Evolutionary conservation across 495 filamentous ascomycete genomes (phyloP).

Genomic region (Tuber melanosporum): DNA sequence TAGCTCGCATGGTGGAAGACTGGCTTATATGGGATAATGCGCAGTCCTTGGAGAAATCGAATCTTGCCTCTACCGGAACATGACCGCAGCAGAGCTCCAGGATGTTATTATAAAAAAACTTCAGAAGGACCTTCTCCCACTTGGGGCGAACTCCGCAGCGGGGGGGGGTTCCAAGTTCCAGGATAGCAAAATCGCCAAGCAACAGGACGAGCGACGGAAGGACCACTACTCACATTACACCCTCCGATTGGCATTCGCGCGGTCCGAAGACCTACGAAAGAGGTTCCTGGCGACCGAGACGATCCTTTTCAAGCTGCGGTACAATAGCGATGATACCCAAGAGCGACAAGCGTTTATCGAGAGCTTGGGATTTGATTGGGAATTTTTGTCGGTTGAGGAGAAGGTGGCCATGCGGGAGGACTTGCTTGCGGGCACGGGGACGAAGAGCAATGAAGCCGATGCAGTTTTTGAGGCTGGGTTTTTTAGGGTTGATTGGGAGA

Average conservation of each 20-base stretch:
- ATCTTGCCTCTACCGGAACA: constrained; percentile 91
- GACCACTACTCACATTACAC: constrained; percentile 99
- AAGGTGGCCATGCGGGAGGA: constrained; percentile 51
- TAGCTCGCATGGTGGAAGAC: not conserved
- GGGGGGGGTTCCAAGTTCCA: constrained; percentile 34
- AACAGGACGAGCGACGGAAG: constrained; percentile 70
- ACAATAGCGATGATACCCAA: constrained; percentile 59
- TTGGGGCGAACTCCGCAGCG: constrained; percentile 66
- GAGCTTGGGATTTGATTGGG: constrained; percentile 71
- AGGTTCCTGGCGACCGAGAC: constrained; percentile 83
- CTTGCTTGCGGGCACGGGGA: constrained; percentile 51
- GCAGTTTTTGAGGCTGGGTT: constrained; percentile 61
- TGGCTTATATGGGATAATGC: constrained; percentile 13
- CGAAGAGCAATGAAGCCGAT: constrained; percentile 41
- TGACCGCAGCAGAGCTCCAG: constrained; percentile 66
- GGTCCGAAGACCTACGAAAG: constrained; percentile 83
- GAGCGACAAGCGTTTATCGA: constrained; percentile 74
- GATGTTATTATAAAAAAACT: constrained; percentile 73
- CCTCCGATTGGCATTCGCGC: constrained; percentile 83
- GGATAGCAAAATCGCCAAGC: not conserved
- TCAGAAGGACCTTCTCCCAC: constrained; percentile 77
- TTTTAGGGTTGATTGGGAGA: constrained; percentile 94
- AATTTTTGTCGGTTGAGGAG: constrained; percentile 71
- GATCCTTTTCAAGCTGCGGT: constrained; percentile 76
- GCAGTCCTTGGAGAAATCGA: constrained; percentile 91